These are phyloP conservation scores for Blastomyces percursus DNA, from an alignment of 2,329 filamentous ascomycete genomes.

Conservation along the genomic window DNA sequence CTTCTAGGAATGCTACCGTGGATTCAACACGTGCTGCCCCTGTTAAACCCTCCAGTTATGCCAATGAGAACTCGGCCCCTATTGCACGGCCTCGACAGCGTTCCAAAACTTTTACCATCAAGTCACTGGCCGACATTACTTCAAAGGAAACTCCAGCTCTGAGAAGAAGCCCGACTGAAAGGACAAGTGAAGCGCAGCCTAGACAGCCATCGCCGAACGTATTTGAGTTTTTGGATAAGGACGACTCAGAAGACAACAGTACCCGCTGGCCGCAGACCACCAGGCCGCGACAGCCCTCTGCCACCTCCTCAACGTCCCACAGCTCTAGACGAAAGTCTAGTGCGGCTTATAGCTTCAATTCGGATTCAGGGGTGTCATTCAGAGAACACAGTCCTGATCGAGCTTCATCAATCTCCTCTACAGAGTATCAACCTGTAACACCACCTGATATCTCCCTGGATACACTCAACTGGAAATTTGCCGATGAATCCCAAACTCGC, in stretches of 20 bases:
- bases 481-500: conserved; percentile 7
- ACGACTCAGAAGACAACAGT: conserved; percentile 5
- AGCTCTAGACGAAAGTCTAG: conserved; percentile 14
- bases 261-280: not conserved
- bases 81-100: conserved; percentile 3
- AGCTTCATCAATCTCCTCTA: conserved; percentile 23
- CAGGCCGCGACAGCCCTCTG: conserved; percentile 3
- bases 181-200: conserved; percentile 5
- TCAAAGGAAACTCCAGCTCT: not conserved
- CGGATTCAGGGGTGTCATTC: conserved; percentile 27
- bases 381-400: conserved; percentile 24
- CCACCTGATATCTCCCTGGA: conserved; percentile 21
- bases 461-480: conserved; percentile 20
- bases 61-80: conserved; percentile 2
- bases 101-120: conserved; percentile 9
- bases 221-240: conserved; percentile 30
- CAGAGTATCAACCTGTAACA: conserved; percentile 22
- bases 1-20: conserved; percentile 1
- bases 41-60: conserved; percentile 4
- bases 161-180: conserved; percentile 7
- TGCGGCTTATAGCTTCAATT: conserved; percentile 20
- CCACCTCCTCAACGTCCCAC: conserved; percentile 8
- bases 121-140: not conserved
- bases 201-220: conserved; percentile 23
- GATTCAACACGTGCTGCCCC: conserved; percentile 3